Base-by-base conservation (phyloP, 1,284 basidiomycete species). In the Ustilago lituana region DNA sequence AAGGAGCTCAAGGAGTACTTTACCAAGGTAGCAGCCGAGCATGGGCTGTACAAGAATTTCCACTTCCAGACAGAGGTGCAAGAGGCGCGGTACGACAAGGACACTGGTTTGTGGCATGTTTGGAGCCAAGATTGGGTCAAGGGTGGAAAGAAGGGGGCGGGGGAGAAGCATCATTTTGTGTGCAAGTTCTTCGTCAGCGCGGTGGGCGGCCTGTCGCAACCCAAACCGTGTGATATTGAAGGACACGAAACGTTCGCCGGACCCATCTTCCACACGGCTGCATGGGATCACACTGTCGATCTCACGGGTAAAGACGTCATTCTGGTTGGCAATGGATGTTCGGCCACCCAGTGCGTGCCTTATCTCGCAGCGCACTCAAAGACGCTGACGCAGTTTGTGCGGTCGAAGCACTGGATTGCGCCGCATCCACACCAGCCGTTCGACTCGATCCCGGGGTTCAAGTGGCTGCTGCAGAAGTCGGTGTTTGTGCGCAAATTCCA, bases 181-280 rank as follows among this genome's bases (percentile, higher is more conserved):
- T 71, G 71, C 71, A 79, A 77, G 54, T 45, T 80, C 41, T 58
- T 82, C 33, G 64, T 79, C 48, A 54, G 47, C 15, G 77, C 74
- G 17, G 76, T 82, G 14, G 80, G 80, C 7, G 79, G 79, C 12
- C 48, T 82, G 3, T 74, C 68, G 10, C 65, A 74, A 49, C 79
- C 80, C 20, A 82, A 81, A 45, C 31, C 54, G 3, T 78, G 76
- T 46, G 63, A 64, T 27, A 78, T 81, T 24, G 54, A 67, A 6
- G 79, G 79, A 4, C 41, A 76, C 31, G 74, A 82, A 38, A 55
- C 57, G 15, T 83, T 83, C 52, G 50, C 74, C 15, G 77, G 76
- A 2, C 49, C 76, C 6, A 57, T 75, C 49, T 83, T 83, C 66
- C 82, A 83, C 58, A 79, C 80, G 24, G 81, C 81, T 0, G 62